Evolutionary conservation across 768 basidiomycete species (phyloP).

Genomic region (Hericium erinaceus): DNA sequence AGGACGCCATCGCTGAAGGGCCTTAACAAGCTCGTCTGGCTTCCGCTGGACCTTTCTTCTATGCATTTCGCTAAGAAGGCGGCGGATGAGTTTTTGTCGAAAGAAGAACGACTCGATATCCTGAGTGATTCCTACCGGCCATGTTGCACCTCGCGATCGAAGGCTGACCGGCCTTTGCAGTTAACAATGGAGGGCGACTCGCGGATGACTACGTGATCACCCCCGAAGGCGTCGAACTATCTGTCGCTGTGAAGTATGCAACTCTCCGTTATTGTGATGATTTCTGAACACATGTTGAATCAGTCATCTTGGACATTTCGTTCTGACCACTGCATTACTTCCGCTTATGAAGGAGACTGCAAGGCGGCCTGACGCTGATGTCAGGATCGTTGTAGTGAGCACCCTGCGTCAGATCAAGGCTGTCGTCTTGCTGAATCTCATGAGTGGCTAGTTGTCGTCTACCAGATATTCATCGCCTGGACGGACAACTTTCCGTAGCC

Average conservation of each 20-base stretch:
- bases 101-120: slow-evolving; percentile 46
- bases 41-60: slow-evolving; percentile 43
- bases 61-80: slow-evolving; percentile 36
- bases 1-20: background rate
- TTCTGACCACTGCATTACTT: slow-evolving; percentile 21
- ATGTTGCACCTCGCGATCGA: background rate
- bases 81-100: slow-evolving; percentile 39
- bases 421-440: too few relatives aligned
- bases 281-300: background rate
- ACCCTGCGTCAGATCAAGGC: too few relatives aligned
- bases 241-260: slow-evolving; percentile 35
- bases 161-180: slow-evolving; percentile 19
- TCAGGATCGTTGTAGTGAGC: slow-evolving; percentile 23
- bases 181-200: slow-evolving; percentile 41
- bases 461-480: background rate
- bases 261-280: too few relatives aligned
- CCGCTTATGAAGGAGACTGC: slow-evolving; percentile 24
- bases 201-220: slow-evolving; percentile 10
- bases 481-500: background rate
- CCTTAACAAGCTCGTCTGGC: slow-evolving; percentile 29
- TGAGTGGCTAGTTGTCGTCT: background rate
- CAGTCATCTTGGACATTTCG: slow-evolving; percentile 22
- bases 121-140: slow-evolving; percentile 29
- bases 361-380: slow-evolving; percentile 17
- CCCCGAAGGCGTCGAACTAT: slow-evolving; percentile 25